These are phyloP conservation scores for Ramularia endophylla DNA, from an alignment of 2,329 filamentous ascomycete genomes.

Conservation along the genomic window DNA sequence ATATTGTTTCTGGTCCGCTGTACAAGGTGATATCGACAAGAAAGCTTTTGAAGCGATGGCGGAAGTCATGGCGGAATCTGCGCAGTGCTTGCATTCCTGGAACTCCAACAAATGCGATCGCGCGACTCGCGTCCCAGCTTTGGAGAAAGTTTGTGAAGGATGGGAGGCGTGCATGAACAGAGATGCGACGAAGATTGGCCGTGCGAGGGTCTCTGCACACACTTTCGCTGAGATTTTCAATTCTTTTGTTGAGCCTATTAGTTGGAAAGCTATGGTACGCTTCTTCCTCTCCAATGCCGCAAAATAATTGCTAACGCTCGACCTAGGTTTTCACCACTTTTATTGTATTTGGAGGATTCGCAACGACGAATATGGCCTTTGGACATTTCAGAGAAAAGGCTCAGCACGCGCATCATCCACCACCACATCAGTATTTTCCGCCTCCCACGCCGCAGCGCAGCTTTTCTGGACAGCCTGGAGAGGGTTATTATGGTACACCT, in stretches of 20 bases:
- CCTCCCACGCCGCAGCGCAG: slow-evolving; percentile 31
- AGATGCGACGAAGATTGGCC: slow-evolving; percentile 70
- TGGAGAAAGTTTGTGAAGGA: slow-evolving; percentile 65
- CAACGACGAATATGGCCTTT: slow-evolving; percentile 56
- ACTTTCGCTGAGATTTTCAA: slow-evolving; percentile 93
- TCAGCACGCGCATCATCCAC: slow-evolving; percentile 20
- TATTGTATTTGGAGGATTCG: slow-evolving; percentile 47
- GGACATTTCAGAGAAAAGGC: slow-evolving; percentile 46
- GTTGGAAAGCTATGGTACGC: slow-evolving; percentile 67
- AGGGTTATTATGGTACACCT: slow-evolving; percentile 24
- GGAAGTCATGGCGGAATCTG: slow-evolving; percentile 63
- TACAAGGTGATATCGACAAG: slow-evolving; percentile 68
- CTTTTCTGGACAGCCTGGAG: slow-evolving; percentile 25
- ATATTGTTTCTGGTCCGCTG: slow-evolving; percentile 62
- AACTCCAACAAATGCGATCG: slow-evolving; percentile 67
- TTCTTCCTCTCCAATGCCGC: not conserved
- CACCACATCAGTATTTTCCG: slow-evolving; percentile 20
- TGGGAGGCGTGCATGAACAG: slow-evolving; percentile 87
- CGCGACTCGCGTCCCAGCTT: slow-evolving; percentile 61
- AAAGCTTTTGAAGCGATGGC: slow-evolving; percentile 64
- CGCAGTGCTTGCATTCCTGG: slow-evolving; percentile 67
- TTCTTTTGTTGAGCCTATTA: slow-evolving; percentile 84
- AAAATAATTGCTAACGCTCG: slow-evolving; percentile 33
- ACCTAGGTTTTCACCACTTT: slow-evolving; percentile 40
- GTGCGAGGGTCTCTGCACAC: slow-evolving; percentile 74